Evolutionary conservation across 148 eudicot species (phyloP), one percentile per base, ranked within the genome.

Genomic region (Bassia scoparia): DNA sequence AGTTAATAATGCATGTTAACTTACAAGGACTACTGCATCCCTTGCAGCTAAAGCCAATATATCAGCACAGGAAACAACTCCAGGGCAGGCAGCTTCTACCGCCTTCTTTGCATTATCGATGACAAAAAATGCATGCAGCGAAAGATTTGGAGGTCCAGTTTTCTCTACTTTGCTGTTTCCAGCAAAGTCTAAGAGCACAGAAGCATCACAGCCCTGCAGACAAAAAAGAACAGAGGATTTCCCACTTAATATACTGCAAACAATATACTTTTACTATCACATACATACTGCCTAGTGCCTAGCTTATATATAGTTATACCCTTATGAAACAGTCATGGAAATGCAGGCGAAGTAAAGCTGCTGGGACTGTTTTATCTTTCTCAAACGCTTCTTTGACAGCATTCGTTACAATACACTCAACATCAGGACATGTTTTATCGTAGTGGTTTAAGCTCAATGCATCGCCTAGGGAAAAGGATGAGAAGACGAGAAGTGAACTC

Each of bases 271-370:
- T n/a, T n/a, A n/a, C n/a, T n/a, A n/a, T n/a, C n/a, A n/a, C n/a
- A n/a, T n/a, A n/a, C n/a, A n/a, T n/a, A n/a, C n/a, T n/a, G n/a
- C n/a, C n/a, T n/a, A n/a, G n/a, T n/a, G n/a, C n/a, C 27, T 13
- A 21, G 2, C 30, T 56, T 33, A 26, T 10, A 55, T 48, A 27
- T 34, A 23, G 0, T 7, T 16, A 20, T 86, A 89, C 97, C 91
- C 96, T 83, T 17, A 92, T 69, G 84, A 92, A 92, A 69, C 96
- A 92, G 74, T 92, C 97, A 66, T 92, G 97, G 83, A 92, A 92
- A 68, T 92, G 97, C 97, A 92, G 77, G 53, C 97, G 83, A 50
- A 92, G 96, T 50, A 92, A 65, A 34, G 93, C 89, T 3, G 97
- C 97, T 10, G 95, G 87, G 73, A 85, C 91, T 2, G 87, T 89